phyloP scores from a whole-genome alignment of 2,329 filamentous ascomycete genomes.

The Grosmannia serpens region DNA sequence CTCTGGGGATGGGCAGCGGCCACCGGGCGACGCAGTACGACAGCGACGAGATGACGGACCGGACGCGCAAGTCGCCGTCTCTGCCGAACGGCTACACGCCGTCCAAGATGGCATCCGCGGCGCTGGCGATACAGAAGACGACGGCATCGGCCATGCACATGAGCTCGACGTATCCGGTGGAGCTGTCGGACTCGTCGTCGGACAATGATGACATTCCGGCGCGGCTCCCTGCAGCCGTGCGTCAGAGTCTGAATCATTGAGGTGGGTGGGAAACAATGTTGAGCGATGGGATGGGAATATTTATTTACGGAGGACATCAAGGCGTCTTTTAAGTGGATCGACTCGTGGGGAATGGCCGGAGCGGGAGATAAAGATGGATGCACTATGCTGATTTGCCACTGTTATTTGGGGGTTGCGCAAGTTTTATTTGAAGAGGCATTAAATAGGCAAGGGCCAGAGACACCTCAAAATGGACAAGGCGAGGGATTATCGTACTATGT shows the following conservation, averaged over 20 bases:
- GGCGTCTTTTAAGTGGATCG: no score
- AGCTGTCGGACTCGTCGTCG: slow-evolving; percentile 17
- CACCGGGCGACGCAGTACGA: neutral
- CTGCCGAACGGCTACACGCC: neutral
- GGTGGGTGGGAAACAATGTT: neutral
- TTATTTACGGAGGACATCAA: neutral
- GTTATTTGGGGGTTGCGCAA: no score
- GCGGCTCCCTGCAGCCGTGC: slow-evolving; percentile 18
- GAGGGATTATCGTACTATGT: no score
- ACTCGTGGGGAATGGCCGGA: no score
- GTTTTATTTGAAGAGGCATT: neutral
- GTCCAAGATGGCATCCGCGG: neutral
- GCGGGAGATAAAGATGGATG: no score
- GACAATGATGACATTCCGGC: slow-evolving; percentile 23
- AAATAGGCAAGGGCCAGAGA: slow-evolving; percentile 29
- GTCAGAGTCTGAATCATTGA: slow-evolving; percentile 14
- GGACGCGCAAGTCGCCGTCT: neutral
- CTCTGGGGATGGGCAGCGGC: neutral
- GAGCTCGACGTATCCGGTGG: slow-evolving; percentile 12
- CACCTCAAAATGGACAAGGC: slow-evolving; percentile 27
- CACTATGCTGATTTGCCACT: no score
- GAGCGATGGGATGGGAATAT: neutral
- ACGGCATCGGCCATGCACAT: neutral
- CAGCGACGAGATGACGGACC: neutral
- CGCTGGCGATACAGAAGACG: neutral